Evolutionary conservation across 257 asterid genomes (phyloP).

Genomic region (Nyctanthes arbortristis): DNA sequence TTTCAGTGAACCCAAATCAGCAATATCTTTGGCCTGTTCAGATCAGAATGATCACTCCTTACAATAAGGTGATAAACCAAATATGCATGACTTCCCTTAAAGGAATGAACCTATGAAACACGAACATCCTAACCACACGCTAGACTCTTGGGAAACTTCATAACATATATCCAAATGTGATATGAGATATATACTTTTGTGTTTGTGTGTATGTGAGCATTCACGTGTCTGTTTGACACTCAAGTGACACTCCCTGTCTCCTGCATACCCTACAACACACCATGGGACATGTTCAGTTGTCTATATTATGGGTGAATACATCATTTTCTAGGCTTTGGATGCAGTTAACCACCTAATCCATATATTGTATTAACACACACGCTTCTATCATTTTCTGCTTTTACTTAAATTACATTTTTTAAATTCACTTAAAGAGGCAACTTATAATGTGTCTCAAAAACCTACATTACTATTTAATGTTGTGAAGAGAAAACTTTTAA

Average conservation of each 20-base stretch:
- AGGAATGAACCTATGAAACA: neutral
- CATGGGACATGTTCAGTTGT: neutral
- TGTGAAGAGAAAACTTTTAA: neutral
- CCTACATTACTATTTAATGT: neutral
- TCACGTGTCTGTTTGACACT: no score
- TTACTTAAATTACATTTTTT: neutral
- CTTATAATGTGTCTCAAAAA: neutral
- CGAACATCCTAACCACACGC: neutral
- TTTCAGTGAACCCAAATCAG: constrained; percentile 85
- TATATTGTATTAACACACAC: neutral
- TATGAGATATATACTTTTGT: no score
- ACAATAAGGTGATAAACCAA: constrained; percentile 17
- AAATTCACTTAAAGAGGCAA: neutral
- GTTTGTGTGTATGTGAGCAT: no score
- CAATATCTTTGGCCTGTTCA: constrained; percentile 81
- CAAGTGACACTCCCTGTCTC: neutral
- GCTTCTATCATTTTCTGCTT: neutral
- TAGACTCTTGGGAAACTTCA: no score
- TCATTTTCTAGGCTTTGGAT: neutral
- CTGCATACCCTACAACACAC: neutral
- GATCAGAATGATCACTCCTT: constrained; percentile 30
- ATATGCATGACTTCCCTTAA: neutral
- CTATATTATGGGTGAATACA: neutral
- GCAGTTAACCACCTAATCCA: neutral
- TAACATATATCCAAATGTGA: neutral